These are phyloP conservation scores for Fusarium guadeloupense DNA, from an alignment of 2,329 filamentous ascomycete genomes.

Conservation along the genomic window DNA sequence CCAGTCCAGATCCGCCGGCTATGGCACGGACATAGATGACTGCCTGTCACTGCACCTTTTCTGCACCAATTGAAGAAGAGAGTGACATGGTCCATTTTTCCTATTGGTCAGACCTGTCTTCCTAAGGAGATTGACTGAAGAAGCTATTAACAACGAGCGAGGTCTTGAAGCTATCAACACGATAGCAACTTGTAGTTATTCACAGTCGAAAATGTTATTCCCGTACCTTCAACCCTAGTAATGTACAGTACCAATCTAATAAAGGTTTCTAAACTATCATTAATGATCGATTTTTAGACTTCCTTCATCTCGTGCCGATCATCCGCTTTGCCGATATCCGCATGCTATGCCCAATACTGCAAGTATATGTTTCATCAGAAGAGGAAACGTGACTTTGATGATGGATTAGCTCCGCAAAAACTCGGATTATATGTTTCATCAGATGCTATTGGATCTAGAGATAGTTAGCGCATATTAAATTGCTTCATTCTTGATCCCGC, in stretches of 20 bases:
- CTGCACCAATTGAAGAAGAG: neutral
- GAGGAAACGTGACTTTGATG: constrained; percentile 13
- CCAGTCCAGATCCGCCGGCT: constrained; percentile 25
- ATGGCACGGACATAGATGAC: constrained; percentile 36
- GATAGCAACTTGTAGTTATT: neutral
- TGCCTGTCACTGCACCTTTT: constrained; percentile 10
- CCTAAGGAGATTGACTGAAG: neutral
- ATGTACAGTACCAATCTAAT: no score
- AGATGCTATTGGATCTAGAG: neutral
- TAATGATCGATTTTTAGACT: constrained; percentile 4
- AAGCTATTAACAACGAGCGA: neutral
- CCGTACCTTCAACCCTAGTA: neutral
- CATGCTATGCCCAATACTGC: constrained; percentile 19
- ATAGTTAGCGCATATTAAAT: neutral
- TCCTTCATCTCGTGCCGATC: constrained; percentile 29
- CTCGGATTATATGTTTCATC: constrained; percentile 5
- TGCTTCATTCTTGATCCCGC: neutral
- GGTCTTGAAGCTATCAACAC: neutral
- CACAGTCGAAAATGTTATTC: neutral
- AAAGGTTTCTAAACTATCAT: neutral
- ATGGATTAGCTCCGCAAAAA: neutral
- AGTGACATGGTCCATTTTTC: constrained; percentile 20
- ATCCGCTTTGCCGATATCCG: constrained; percentile 31
- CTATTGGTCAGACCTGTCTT: constrained; percentile 11
- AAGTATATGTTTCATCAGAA: constrained; percentile 25